phyloP scores from a whole-genome alignment of 2,329 filamentous ascomycete species.

The Penicillium sp. region DNA sequence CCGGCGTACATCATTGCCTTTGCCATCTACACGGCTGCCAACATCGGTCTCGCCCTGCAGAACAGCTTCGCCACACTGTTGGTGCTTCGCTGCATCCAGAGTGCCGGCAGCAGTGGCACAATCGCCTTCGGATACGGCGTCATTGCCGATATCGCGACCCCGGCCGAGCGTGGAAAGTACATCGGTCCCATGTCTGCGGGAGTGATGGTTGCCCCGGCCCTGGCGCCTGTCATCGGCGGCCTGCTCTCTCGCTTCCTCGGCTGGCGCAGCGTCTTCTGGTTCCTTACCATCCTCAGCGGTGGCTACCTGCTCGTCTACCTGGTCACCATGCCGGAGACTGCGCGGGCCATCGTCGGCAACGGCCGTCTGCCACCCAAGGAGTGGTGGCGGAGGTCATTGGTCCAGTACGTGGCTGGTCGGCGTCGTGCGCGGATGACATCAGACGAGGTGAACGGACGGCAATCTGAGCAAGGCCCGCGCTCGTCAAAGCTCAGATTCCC shows the following conservation, averaged over 20 bases:
- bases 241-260: constrained; percentile 25
- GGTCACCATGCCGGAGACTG: constrained; percentile 36
- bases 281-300: constrained; percentile 30
- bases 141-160: constrained; percentile 34
- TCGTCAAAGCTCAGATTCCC: constrained; percentile 44
- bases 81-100: constrained; percentile 34
- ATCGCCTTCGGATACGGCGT: constrained; percentile 34
- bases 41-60: constrained; percentile 35
- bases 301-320: constrained; percentile 17
- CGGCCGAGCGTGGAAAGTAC: constrained; percentile 34
- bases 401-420: constrained; percentile 16
- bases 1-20: constrained; percentile 33
- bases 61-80: constrained; percentile 31
- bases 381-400: constrained; percentile 25
- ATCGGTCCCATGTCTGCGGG: constrained; percentile 31
- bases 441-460: constrained; percentile 4
- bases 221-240: constrained; percentile 36
- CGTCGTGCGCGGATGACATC: not conserved
- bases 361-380: constrained; percentile 29
- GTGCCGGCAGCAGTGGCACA: constrained; percentile 29
- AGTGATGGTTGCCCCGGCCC: constrained; percentile 25
- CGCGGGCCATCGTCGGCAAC: constrained; percentile 34
- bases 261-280: constrained; percentile 37
- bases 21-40: constrained; percentile 32
- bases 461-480: constrained; percentile 11